These are phyloP conservation scores for Sphagnum contortum DNA, from an alignment of 225 moss, liverwort and hornwort genomes.

Conservation along the genomic window DNA sequence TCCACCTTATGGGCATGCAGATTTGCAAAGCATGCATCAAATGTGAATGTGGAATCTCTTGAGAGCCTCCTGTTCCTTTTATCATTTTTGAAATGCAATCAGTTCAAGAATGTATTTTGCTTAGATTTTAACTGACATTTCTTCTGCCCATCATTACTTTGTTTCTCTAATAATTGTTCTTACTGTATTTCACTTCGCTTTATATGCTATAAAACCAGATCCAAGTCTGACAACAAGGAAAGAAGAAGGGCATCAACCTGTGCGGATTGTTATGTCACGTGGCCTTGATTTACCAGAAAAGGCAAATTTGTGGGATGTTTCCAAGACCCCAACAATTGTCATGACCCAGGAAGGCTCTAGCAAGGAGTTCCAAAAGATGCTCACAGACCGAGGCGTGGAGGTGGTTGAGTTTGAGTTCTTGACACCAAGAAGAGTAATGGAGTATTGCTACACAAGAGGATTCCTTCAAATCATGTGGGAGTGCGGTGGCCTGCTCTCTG, in stretches of 20 bases:
- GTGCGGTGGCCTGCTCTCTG: constrained; percentile 84
- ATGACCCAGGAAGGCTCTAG: constrained; percentile 86
- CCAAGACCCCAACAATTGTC: constrained; percentile 65
- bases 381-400: constrained; percentile 74
- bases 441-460: constrained; percentile 81
- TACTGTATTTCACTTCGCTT: no score
- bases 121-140: no score
- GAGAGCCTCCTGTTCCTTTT: no score
- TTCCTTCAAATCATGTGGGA: constrained; percentile 88
- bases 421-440: constrained; percentile 73
- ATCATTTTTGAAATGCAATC: no score
- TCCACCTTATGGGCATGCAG: background rate
- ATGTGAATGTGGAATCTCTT: no score
- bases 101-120: no score
- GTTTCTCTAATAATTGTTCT: no score
- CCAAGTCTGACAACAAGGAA: constrained; percentile 74
- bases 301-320: constrained; percentile 80
- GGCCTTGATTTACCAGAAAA: constrained; percentile 61
- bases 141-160: no score
- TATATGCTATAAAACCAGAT: constrained; percentile 21
- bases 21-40: no score
- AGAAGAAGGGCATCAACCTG: constrained; percentile 75
- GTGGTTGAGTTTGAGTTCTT: constrained; percentile 84
- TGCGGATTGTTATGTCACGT: constrained; percentile 89
- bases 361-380: constrained; percentile 50